Base-by-base conservation (phyloP, 768 basidiomycete genomes). In the Suillus placidus region DNA sequence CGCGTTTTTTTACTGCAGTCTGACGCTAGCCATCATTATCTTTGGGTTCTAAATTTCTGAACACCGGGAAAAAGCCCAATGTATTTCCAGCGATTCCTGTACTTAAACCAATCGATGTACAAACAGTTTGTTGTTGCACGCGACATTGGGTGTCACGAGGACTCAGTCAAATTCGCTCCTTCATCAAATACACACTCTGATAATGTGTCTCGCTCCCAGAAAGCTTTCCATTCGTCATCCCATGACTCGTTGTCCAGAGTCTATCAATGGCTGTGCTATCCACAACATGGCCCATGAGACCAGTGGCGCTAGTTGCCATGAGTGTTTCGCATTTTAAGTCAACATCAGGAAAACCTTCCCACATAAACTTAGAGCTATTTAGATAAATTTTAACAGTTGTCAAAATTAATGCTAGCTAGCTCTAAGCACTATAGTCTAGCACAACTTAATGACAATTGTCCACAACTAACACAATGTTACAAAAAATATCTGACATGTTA, bases 181-280 rank as follows among this genome's bases (percentile, higher is more conserved):
- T 55, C 34, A 2, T 55, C 54, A n/a, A 55, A 77, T 26, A 26
- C 51, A 75, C 70, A 54, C 80, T 81, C 80, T 34, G 80, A 76
- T 54, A 82, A 72, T 30, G 77, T 72, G 58, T 84, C 80, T 43
- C 77, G 73, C 52, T 75, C 78, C 82, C 82, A 84, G 63, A 79
- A 82, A 60, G 67, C 69, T 23, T 84, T 82, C 85, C 85, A 86
- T 65, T 85, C 82, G 66, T 84, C 82, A 45, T 76, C 74, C 26
- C 74, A 71, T 10, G 71, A 66, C 47, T 72, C 66, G 54, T 61
- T 74, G 72, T 64, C 75, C 69, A 64, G 74, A 68, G 69, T 72
- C 43, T 64, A 30, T 68, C 70, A 4, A 65, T 23, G 51, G 71
- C 66, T 20, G 68, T 69, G 51, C 37, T 64, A 51, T 81, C 76